Evolutionary conservation across 2,329 filamentous ascomycete species (phyloP), one percentile per base, ranked within the genome.

Genomic region (Penicillium sumatraense): DNA sequence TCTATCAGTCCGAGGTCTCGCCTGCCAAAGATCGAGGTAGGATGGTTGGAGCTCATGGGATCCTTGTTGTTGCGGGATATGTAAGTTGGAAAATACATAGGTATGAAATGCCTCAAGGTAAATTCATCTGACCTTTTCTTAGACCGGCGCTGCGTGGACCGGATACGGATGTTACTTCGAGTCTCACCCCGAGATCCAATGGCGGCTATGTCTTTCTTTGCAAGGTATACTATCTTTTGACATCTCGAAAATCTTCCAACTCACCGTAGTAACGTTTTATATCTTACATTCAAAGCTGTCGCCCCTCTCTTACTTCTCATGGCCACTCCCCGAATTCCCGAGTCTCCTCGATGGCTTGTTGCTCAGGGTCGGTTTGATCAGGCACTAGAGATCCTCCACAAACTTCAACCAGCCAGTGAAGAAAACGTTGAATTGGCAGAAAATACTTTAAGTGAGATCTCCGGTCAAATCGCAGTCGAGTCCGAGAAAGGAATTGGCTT

Each of bases 331-430:
- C 44, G 38, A 31, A 11, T 57, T 5, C 55, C 55, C 1, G 55
- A 57, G 33, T 57, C 51, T 44, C 55, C 55, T 35, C 46, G 55
- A 11, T 57, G 55, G 56, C 10, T 21, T 21, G 5, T 38, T 3
- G 5, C 3, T 6, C 35, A 38, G 14, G 35, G 10, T 16, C 35
- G 35, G 2, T 3, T 4, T 5, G 5, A 18, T 5, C 4, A 38
- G 10, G 35, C 35, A 6, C 13, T 38, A 6, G n/a, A 38, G 3
- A 13, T 38, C 5, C 5, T 38, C 6, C 35, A 14, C 4, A 7
- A 14, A 13, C 29, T 33, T 4, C 29, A 33, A 7, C 29, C 7
- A 8, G 6, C 29, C 4, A 13, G 11, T 4, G 29, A 33, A 4
- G 7, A 33, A n/a, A n/a, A n/a, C n/a, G n/a, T n/a, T n/a, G n/a